Base-by-base conservation (phyloP, 2,329 filamentous ascomycete species). In the Colletotrichum cereale region DNA sequence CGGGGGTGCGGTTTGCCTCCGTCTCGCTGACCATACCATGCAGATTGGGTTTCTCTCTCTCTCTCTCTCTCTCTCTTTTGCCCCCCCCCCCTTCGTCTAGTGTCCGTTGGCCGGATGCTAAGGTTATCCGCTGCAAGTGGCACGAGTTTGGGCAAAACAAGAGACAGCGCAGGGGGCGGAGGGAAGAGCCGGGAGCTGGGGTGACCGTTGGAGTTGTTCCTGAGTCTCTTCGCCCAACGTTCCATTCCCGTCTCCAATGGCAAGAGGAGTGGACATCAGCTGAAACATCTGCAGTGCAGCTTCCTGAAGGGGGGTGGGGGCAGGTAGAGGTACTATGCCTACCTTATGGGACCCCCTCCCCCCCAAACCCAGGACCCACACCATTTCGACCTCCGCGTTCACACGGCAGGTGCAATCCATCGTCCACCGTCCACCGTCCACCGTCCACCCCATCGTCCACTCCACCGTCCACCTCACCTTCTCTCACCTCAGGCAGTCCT, bases 191-290 rank as follows among this genome's bases (percentile, higher is more conserved):
- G 55, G 55, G 47, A 67, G 48, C 67, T 52, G 63, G 67, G 68
- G 64, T 68, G 68, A 63, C 65, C 65, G 68, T 68, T 71, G 68
- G 29, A 68, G 52, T 47, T 40, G 68, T 68, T 68, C 67, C 68
- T 58, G 58, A 71, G 68, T 68, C 65, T 71, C 53, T 63, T 68
- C 52, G 44, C 38, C 52, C 65, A 63, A 63, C 53, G 69, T 72
- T 72, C 69, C 69, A 71, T 70, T 70, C 55, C 52, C 55, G 70
- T 71, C 66, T 72, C 70, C 70, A 72, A 62, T 62, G 70, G 71
- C 66, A 66, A 71, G 70, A 71, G 48, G 61, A 66, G 70, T 70
- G 60, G 70, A 72, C 67, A 72, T 72, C 70, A 71, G 70, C 70
- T 72, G 70, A 72, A 72, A 72, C 70, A 72, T 62, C 66, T 68